Evolutionary conservation across 164 flowering plant species (phyloP), one percentile per base, ranked within the genome.

Genomic region (Amborella trichopoda): DNA sequence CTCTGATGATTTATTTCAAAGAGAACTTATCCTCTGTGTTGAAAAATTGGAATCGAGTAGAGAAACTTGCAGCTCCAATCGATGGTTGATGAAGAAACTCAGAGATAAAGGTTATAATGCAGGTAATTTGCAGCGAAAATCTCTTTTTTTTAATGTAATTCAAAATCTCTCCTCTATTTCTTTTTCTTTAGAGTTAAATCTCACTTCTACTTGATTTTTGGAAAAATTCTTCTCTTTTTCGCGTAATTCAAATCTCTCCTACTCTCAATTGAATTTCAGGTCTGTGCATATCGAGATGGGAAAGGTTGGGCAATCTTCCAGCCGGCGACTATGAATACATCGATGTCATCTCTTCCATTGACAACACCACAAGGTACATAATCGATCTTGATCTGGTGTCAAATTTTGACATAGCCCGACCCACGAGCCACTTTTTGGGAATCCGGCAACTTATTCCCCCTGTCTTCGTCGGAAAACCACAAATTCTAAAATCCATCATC

Each of bases 321-420:
- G 55, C 80, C 0, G 94, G 90, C 13, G 46, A 47, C 25, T 74
- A 78, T 45, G 88, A 80, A 37, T 89, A 83, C 63, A 53, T 85
- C 0, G 95, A 89, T 48, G 72, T 82, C 0, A 63, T 66, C 12
- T 28, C 64, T 2, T 23, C 23, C 16, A 67, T 59, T 4, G 43
- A 16, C 20, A 23, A 36, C 19, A 18, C 12, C 13, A 59, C 38
- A 5, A 78, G 97, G 0, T 83, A 72, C 71, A 67, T 82, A 0
- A 53, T 83, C 4, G 94, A 85, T 50, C 55, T 66, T 0, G 46
- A 20, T 17, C 55, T 81, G 1, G 67, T 65, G 1, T 68, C 58
- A 28, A 74, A 85, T 28, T 85, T 89, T 59, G 67, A 66, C n/a
- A 79, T 85, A 11, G 95, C 94, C 4, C 72, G 94, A 2, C 79